Base-by-base conservation (phyloP, 371 early-diverging fungal genomes). In the Globomyces sp. region DNA sequence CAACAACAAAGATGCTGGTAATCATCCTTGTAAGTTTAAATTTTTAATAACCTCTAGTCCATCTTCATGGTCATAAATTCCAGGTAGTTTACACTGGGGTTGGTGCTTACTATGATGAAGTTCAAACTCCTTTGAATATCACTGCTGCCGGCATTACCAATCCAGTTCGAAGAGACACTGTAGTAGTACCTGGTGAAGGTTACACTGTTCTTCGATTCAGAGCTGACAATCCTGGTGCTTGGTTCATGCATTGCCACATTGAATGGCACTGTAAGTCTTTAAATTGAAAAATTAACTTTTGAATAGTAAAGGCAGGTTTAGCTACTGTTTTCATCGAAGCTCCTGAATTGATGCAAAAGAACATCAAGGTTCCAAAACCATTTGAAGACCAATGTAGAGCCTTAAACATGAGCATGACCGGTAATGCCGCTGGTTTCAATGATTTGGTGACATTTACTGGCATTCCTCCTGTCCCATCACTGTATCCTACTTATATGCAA, bases 171-270 rank as follows among this genome's bases (percentile, higher is more conserved):
- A 85, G 92, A 59, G 91, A 90, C 68, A 85, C 85, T 6, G 74
- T 90, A 44, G 71, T 81, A 44, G 79, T 90, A 2, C 84, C 83
- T n/a, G 76, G 71, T 2, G 75, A 77, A 53, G 78, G 86, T 47
- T 86, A 77, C 64, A 83, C 77, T n/a, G 80, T 89, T 42, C 72
- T 90, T 49, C 85, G 89, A 41, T 89, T 89, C 80, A 64, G 70
- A 45, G 86, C 90, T 13, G 84, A 86, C 68, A 93, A 92, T 70
- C 90, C 90, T 0, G 93, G 92, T 4, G 83, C 83, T 4, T 90
- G 90, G 92, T 66, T 84, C 60, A 78, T 89, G 74, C 91, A 92
- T 75, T 92, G 92, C 73, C 93, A 92, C 68, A 87, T 90, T 49
- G 86, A 86, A 71, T 89, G 89, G 89, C 93, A 92, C 78, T 88